Conservation (phyloP, 805 yeast genomes). For the Spathaspora girioi region DNA sequence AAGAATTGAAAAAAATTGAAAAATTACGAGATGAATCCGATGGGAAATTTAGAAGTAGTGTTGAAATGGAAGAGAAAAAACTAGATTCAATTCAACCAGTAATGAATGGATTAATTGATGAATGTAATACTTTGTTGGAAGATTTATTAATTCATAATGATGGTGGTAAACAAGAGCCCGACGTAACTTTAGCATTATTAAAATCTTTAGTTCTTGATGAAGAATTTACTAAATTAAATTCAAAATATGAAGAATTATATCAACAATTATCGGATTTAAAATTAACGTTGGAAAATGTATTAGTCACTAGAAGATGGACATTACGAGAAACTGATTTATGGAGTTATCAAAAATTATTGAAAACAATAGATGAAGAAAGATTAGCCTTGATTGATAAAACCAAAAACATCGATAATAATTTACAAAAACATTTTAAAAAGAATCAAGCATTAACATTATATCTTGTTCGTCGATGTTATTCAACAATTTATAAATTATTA, state of each 20-base stretch:
- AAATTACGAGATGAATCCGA: slow-evolving; percentile 44
- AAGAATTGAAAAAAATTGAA: slow-evolving; percentile 25
- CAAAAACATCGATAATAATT: background rate
- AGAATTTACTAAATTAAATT: slow-evolving; percentile 4
- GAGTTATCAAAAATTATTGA: slow-evolving; percentile 70
- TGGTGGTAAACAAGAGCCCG: background rate
- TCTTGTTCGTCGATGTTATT: slow-evolving; percentile 84
- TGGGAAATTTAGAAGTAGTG: slow-evolving; percentile 44
- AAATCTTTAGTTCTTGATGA: slow-evolving; percentile 1
- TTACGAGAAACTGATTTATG: slow-evolving; percentile 93
- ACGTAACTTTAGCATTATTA: background rate
- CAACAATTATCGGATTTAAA: slow-evolving; percentile 62
- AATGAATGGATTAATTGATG: slow-evolving; percentile 74
- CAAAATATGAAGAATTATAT: slow-evolving; percentile 51
- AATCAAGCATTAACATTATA: slow-evolving; percentile 57
- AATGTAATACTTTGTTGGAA: slow-evolving; percentile 69
- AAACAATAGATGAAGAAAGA: slow-evolving; percentile 70
- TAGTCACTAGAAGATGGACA: slow-evolving; percentile 96
- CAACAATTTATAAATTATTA: slow-evolving; percentile 80
- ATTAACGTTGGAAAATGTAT: slow-evolving; percentile 71
- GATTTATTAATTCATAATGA: slow-evolving; percentile 37
- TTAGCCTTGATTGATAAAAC: slow-evolving; percentile 18
- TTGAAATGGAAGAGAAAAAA: slow-evolving; percentile 3
- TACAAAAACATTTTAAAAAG: slow-evolving; percentile 19
- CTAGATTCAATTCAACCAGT: slow-evolving; percentile 38